Conservation (phyloP, 345 rosid genomes). For the Sisymbrium altissimum region DNA sequence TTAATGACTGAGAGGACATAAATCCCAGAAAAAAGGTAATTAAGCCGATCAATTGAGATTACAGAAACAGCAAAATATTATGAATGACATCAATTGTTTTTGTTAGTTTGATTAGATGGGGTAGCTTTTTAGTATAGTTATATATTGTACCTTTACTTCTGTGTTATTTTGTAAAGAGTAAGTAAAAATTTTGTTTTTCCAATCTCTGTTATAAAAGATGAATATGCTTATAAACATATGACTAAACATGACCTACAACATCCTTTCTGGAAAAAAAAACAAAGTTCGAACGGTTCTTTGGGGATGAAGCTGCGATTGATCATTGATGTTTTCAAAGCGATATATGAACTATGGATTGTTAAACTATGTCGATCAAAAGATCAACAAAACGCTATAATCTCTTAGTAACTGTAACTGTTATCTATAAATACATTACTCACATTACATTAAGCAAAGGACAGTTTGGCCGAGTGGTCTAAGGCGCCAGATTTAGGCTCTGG, state of each 20-base stretch:
- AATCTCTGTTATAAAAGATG: not conserved
- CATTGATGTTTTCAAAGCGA: not conserved
- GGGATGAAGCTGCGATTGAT: not conserved
- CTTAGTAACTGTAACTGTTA: no score
- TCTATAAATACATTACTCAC: no score
- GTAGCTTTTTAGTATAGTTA: not conserved
- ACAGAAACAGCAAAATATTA: not conserved
- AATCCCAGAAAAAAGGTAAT: not conserved
- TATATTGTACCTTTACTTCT: not conserved
- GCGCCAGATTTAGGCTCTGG: slow-evolving; percentile 99
- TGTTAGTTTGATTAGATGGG: not conserved
- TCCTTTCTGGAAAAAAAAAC: not conserved
- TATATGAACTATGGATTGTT: not conserved
- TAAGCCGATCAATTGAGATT: not conserved
- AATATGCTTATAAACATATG: not conserved
- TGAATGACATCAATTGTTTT: not conserved
- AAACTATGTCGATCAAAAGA: no score
- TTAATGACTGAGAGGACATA: not conserved
- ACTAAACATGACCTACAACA: not conserved
- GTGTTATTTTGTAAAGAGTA: not conserved
- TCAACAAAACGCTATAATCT: no score
- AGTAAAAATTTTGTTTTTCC: not conserved
- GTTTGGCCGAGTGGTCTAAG: slow-evolving; percentile 99
- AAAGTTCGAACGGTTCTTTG: not conserved
- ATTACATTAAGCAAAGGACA: slow-evolving; percentile 24